phyloP scores from a whole-genome alignment of 2,329 filamentous ascomycete species.

The Trematosphaeria pertusa region DNA sequence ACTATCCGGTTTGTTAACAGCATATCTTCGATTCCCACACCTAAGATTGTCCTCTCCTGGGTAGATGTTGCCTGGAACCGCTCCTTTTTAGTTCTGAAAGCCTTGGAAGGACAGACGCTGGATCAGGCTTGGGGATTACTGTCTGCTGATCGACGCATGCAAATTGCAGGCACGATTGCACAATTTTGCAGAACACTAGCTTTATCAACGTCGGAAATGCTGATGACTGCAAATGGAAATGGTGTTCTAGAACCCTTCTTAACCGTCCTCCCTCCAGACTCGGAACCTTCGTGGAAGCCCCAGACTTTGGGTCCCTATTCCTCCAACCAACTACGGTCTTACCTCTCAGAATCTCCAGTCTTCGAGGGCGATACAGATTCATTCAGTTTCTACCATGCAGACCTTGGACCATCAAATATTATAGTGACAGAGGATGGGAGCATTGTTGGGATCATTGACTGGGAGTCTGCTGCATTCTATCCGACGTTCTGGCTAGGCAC shows the following conservation, averaged over 20 bases:
- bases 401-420: conserved; percentile 7
- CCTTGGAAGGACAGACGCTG: conserved; percentile 9
- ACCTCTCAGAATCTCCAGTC: background rate
- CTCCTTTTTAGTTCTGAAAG: conserved; percentile 9
- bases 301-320: conserved; percentile 2
- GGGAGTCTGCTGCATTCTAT: conserved; percentile 13
- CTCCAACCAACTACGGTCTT: conserved; percentile 2
- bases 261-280: background rate
- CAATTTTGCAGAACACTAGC: conserved; percentile 7
- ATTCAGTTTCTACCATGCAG: conserved; percentile 9
- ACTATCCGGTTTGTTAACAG: conserved; percentile 8
- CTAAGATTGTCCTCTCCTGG: background rate
- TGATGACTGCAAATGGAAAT: conserved; percentile 6
- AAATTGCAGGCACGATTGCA: conserved; percentile 5
- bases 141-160: conserved; percentile 5
- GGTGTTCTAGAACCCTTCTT: conserved; percentile 5
- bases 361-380: conserved; percentile 1
- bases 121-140: conserved; percentile 7
- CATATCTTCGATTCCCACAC: conserved; percentile 2
- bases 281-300: conserved; percentile 10
- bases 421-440: conserved; percentile 5
- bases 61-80: conserved; percentile 1
- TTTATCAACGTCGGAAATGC: conserved; percentile 1
- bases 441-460: conserved; percentile 9
- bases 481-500: conserved; percentile 11